A percentile compares a stretch with the other conserved stretches of the same genome.
Conservation (phyloP, 306 rosid species). For the Vigna reflexopilosa region DNA sequence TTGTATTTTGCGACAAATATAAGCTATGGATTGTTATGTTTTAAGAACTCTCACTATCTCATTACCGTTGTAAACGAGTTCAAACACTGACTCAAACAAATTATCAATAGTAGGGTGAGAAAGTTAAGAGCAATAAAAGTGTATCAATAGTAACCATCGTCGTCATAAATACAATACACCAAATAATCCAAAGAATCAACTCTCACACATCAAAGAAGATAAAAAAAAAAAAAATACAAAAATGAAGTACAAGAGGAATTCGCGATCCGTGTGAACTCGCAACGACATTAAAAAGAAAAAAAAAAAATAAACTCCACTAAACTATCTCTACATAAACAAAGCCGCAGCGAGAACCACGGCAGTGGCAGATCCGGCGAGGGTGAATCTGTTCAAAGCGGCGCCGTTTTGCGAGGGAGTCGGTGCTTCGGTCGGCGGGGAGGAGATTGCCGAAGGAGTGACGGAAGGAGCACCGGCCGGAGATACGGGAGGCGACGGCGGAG, state of each 20-base stretch:
- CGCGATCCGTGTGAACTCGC: conserved; percentile 3
- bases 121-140: not conserved
- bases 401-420: not conserved
- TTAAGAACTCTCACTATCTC: too few relatives aligned
- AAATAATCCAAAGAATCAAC: conserved; percentile 42
- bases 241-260: conserved; percentile 4
- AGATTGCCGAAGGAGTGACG: conserved; percentile 48
- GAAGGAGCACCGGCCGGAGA: conserved; percentile 42
- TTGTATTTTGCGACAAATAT: too few relatives aligned
- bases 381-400: conserved; percentile 48
- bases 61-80: too few relatives aligned
- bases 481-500: conserved; percentile 48
- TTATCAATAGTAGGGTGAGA: not conserved
- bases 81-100: not conserved
- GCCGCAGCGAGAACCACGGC: conserved; percentile 24
- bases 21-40: too few relatives aligned
- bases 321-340: conserved; percentile 42
- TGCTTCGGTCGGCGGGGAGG: conserved; percentile 40
- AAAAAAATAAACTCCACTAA: not conserved
- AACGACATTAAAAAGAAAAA: not conserved
- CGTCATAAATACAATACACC: conserved; percentile 29
- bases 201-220: not conserved
- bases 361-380: conserved; percentile 45
- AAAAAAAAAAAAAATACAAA: conserved; percentile 20
- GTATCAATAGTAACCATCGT: conserved; percentile 12